Percentiles rank a stretch among this genome's conserved stretches.
Conservation (phyloP, 495 filamentous ascomycete species). For the Podospora appendiculata region DNA sequence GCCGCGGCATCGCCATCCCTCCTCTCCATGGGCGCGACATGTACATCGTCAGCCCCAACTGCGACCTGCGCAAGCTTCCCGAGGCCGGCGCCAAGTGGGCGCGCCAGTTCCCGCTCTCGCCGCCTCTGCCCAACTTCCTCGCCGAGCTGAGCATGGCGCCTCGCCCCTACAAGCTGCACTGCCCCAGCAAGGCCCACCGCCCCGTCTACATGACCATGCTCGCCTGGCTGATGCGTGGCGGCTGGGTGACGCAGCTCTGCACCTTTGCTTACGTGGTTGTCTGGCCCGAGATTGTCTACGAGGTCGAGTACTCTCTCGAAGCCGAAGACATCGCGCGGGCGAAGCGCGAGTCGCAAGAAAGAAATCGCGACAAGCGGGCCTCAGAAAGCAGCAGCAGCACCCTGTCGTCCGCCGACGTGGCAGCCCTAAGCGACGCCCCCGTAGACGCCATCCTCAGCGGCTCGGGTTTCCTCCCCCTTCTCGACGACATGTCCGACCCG, state of each 20-base stretch:
- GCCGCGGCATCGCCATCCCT: conserved; percentile 83
- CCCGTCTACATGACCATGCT: conserved; percentile 80
- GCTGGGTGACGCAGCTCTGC: conserved; percentile 86
- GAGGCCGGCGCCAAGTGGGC: conserved; percentile 67
- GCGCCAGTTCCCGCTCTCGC: conserved; percentile 68
- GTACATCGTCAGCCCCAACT: conserved; percentile 92
- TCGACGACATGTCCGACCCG: conserved; percentile 7
- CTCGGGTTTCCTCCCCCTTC: conserved; percentile 16
- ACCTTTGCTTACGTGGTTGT: conserved; percentile 78
- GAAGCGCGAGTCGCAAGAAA: conserved; percentile 13
- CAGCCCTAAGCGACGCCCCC: conserved; percentile 14
- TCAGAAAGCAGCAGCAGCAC: conserved; percentile 8
- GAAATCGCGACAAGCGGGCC: conserved; percentile 9
- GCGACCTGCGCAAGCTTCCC: conserved; percentile 66
- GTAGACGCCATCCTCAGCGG: conserved; percentile 10
- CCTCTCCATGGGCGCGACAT: conserved; percentile 83
- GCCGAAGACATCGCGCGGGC: conserved; percentile 36
- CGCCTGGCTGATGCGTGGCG: conserved; percentile 83
- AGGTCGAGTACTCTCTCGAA: conserved; percentile 50
- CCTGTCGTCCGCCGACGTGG: background rate
- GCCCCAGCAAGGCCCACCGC: conserved; percentile 84
- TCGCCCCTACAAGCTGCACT: conserved; percentile 69
- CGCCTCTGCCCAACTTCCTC: conserved; percentile 77
- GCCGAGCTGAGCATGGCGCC: conserved; percentile 67
- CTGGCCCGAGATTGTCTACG: conserved; percentile 52